These are phyloP conservation scores for Tylopilus balloui DNA, from an alignment of 768 basidiomycete species.

Conservation along the genomic window DNA sequence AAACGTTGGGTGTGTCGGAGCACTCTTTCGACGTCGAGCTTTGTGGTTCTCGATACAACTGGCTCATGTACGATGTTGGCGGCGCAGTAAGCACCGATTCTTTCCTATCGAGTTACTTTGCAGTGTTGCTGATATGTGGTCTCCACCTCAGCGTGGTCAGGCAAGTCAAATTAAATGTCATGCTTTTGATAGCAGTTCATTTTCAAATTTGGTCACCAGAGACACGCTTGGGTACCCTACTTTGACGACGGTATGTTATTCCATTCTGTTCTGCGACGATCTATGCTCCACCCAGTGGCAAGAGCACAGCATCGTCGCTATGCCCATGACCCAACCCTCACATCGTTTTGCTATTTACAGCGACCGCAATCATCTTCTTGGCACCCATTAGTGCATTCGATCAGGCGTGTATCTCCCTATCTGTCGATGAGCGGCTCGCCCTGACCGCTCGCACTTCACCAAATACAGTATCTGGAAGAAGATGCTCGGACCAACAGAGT, in stretches of 20 bases:
- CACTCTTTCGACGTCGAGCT: slow-evolving; percentile 67
- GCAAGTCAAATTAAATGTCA: slow-evolving; percentile 33
- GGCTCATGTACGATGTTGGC: slow-evolving; percentile 82
- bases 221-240: slow-evolving; percentile 79
- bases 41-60: slow-evolving; percentile 59
- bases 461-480: slow-evolving; percentile 69
- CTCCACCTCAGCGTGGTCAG: slow-evolving; percentile 50
- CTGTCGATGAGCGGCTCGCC: not conserved
- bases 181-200: slow-evolving; percentile 14
- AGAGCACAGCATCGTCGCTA: slow-evolving; percentile 17
- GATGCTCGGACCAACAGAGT: slow-evolving; percentile 75
- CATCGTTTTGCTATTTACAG: slow-evolving; percentile 33
- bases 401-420: slow-evolving; percentile 47
- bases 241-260: slow-evolving; percentile 70
- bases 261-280: slow-evolving; percentile 3
- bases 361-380: slow-evolving; percentile 81
- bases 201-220: slow-evolving; percentile 35
- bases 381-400: slow-evolving; percentile 86
- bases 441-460: not conserved
- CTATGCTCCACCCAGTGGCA: slow-evolving; percentile 10
- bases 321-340: slow-evolving; percentile 10
- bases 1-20: slow-evolving; percentile 76
- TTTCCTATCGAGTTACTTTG: not conserved
- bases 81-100: slow-evolving; percentile 55
- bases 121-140: slow-evolving; percentile 4